These are phyloP conservation scores for Prototheca wickerhamii DNA, from an alignment of 163 green algal species.

Conservation along the genomic window DNA sequence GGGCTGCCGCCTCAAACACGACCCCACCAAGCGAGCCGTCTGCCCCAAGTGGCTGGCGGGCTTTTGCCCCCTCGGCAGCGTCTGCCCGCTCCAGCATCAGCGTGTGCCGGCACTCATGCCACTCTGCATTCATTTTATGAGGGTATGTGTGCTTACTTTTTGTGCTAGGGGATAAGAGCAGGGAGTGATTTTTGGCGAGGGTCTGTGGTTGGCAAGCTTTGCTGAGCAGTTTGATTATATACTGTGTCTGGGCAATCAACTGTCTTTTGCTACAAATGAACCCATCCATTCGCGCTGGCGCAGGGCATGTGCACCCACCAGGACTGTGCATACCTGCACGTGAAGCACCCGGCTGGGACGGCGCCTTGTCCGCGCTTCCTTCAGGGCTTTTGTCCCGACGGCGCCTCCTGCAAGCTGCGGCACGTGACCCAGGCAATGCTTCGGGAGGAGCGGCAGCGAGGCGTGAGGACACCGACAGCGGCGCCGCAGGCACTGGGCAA, in stretches of 20 bases:
- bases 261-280: too few relatives aligned
- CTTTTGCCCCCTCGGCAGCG: slow-evolving; percentile 23
- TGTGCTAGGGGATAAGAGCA: background rate
- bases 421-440: slow-evolving; percentile 53
- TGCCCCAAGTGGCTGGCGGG: slow-evolving; percentile 56
- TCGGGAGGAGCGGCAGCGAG: slow-evolving; percentile 26
- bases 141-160: slow-evolving; percentile 23
- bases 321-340: slow-evolving; percentile 59
- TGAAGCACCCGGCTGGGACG: slow-evolving; percentile 37
- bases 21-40: slow-evolving; percentile 49
- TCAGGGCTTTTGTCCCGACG: slow-evolving; percentile 45
- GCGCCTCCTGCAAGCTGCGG: slow-evolving; percentile 38
- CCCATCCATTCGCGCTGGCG: background rate
- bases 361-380: slow-evolving; percentile 50
- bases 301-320: slow-evolving; percentile 52
- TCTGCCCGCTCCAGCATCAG: slow-evolving; percentile 57
- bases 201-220: too few relatives aligned
- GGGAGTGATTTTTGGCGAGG: too few relatives aligned
- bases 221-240: too few relatives aligned
- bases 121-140: slow-evolving; percentile 54
- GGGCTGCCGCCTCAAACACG: slow-evolving; percentile 42
- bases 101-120: slow-evolving; percentile 54
- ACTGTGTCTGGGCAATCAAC: too few relatives aligned
- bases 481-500: too few relatives aligned
- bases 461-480: too few relatives aligned